Evolutionary conservation across 163 green algal genomes (phyloP).

Genomic region (Chloromonas sp.): DNA sequence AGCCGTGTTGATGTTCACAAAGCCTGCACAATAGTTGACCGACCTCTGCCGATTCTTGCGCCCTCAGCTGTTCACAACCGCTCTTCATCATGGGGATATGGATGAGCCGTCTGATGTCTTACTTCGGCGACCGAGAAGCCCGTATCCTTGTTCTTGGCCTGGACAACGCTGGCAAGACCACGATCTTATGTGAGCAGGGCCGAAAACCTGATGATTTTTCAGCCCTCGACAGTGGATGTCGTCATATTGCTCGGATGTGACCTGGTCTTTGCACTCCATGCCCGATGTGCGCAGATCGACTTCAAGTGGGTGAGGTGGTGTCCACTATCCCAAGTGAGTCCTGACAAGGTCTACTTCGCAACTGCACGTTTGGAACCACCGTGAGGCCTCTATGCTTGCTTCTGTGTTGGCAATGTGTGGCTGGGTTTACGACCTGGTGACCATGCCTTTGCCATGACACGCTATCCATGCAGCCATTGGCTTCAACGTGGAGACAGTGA

Average conservation of each 20-base stretch:
- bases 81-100: neutral
- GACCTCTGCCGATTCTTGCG: too few relatives aligned
- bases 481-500: slow-evolving; percentile 99
- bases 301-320: slow-evolving; percentile 97
- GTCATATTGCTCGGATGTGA: too few relatives aligned
- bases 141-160: slow-evolving; percentile 96
- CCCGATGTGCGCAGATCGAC: slow-evolving; percentile 58
- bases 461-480: slow-evolving; percentile 68
- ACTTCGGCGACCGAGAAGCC: slow-evolving; percentile 57
- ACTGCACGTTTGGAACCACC: neutral
- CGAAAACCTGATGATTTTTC: neutral
- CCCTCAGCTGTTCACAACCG: too few relatives aligned
- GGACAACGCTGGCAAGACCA: slow-evolving; percentile 99
- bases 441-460: neutral
- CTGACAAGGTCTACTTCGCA: neutral
- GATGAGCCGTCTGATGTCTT: neutral
- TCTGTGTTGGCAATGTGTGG: neutral
- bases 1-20: too few relatives aligned
- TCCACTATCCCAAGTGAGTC: slow-evolving; percentile 94
- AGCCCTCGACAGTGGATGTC: too few relatives aligned
- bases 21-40: too few relatives aligned
- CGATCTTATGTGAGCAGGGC: slow-evolving; percentile 82
- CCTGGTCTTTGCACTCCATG: neutral
- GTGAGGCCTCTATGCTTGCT: neutral
- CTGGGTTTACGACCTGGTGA: too few relatives aligned